A percentile compares a stretch with the other conserved stretches of the same genome.
phyloP scores from a whole-genome alignment of 1,284 basidiomycete species.

The Trichosporon inkin region DNA sequence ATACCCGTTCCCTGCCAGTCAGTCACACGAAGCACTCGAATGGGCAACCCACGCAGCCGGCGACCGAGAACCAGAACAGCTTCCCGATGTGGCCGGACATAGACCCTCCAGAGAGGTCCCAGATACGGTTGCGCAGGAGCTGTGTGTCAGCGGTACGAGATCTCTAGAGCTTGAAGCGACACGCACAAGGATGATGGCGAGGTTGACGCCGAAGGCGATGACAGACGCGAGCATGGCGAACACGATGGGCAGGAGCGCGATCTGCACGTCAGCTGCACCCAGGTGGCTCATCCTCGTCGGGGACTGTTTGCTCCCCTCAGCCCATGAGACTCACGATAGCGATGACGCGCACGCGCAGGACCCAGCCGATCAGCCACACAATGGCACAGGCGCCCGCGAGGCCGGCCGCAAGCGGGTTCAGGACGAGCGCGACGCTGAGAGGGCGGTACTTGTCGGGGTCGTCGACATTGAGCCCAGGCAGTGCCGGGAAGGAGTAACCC shows the following conservation, averaged over 20 bases:
- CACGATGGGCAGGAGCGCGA: not conserved
- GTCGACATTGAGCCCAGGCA: constrained; percentile 6
- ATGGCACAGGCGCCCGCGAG: constrained; percentile 32
- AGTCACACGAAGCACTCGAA: not conserved
- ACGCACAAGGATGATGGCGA: constrained; percentile 33
- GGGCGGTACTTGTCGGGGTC: constrained; percentile 20
- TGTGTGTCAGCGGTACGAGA: not conserved
- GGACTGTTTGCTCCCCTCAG: not conserved
- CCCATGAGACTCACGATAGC: constrained; percentile 32
- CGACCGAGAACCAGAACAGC: constrained; percentile 42
- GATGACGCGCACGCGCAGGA: constrained; percentile 26
- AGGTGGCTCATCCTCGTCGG: no score
- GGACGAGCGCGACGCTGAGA: constrained; percentile 30
- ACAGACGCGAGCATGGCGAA: not conserved
- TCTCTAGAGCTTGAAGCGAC: not conserved
- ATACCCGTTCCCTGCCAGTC: not conserved
- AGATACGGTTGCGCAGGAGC: constrained; percentile 32
- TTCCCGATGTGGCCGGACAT: constrained; percentile 35
- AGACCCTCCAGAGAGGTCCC: constrained; percentile 25
- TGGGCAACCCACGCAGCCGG: constrained; percentile 33
- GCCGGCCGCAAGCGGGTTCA: constrained; percentile 41
- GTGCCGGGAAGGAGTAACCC: constrained; percentile 33
- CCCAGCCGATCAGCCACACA: constrained; percentile 35
- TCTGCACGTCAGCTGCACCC: not conserved
- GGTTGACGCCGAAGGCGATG: constrained; percentile 17